These are phyloP conservation scores for Eimeria praecox DNA, from an alignment of 169 alveolate species.

Conservation along the genomic window DNA sequence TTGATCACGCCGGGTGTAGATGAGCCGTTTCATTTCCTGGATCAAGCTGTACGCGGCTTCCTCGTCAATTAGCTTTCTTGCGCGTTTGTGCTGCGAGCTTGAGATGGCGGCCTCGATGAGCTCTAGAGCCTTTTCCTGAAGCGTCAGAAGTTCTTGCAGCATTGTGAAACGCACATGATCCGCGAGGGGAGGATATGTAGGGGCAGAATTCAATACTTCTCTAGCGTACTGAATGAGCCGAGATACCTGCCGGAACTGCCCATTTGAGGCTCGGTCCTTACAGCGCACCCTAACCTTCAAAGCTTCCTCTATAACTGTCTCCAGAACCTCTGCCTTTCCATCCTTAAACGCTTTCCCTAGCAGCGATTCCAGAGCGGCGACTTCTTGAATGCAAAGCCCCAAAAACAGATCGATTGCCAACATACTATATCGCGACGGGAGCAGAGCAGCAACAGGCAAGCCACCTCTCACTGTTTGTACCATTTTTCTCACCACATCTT, in stretches of 20 bases:
- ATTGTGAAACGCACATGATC: not conserved
- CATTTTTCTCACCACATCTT: not conserved
- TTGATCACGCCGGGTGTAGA: slow-evolving; percentile 13
- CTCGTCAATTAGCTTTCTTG: not conserved
- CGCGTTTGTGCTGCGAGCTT: not conserved
- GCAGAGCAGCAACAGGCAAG: not conserved
- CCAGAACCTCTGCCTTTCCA: not conserved
- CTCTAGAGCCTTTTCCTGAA: not conserved
- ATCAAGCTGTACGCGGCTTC: not conserved
- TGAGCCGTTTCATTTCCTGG: not conserved
- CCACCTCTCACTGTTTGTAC: not conserved
- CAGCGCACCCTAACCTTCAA: not conserved
- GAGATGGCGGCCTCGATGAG: not conserved
- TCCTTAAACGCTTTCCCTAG: not conserved
- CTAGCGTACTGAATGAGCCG: not conserved
- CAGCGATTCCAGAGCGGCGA: not conserved
- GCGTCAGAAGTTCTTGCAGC: not conserved
- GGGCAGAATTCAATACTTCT: not conserved
- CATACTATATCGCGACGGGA: not conserved
- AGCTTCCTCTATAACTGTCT: not conserved
- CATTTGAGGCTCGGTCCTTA: not conserved
- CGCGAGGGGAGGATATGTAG: not conserved
- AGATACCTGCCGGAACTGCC: not conserved
- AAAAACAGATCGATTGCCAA: not conserved
- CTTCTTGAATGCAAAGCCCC: not conserved